Percentiles rank a stretch among this genome's conserved stretches.
phyloP scores from a whole-genome alignment of 345 rosid genomes.

The Gossypium sturtianum region DNA sequence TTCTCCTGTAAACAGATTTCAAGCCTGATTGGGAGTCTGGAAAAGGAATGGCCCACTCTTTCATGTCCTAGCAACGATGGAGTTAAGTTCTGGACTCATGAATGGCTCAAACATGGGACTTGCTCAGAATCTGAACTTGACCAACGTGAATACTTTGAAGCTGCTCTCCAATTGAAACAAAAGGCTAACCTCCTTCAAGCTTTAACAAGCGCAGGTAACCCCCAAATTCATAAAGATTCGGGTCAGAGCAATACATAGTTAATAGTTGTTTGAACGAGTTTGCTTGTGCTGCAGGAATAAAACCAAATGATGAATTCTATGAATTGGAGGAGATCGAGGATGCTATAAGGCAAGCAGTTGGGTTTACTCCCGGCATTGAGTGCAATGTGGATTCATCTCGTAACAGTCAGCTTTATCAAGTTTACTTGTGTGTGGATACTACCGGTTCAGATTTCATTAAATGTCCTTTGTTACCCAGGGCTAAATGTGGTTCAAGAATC shows the following conservation, averaged over 20 bases:
- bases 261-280: not conserved
- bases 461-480: slow-evolving; percentile 47
- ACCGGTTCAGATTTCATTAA: slow-evolving; percentile 57
- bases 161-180: slow-evolving; percentile 40
- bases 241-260: no score
- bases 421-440: slow-evolving; percentile 64
- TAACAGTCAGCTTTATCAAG: slow-evolving; percentile 47
- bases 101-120: slow-evolving; percentile 83
- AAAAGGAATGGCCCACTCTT: slow-evolving; percentile 62
- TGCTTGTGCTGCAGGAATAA: slow-evolving; percentile 35
- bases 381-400: slow-evolving; percentile 52
- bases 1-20: slow-evolving; percentile 34
- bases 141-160: slow-evolving; percentile 63
- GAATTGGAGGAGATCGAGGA: slow-evolving; percentile 27
- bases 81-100: slow-evolving; percentile 64
- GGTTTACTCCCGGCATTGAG: slow-evolving; percentile 47
- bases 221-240: not conserved
- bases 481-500: slow-evolving; percentile 39
- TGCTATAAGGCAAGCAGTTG: slow-evolving; percentile 42
- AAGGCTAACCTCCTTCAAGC: slow-evolving; percentile 50
- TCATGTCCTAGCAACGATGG: slow-evolving; percentile 72
- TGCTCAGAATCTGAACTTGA: slow-evolving; percentile 66
- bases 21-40: slow-evolving; percentile 39
- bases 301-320: slow-evolving; percentile 55
- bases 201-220: slow-evolving; percentile 41